Evolutionary conservation across 1,284 basidiomycete genomes (phyloP).

Genomic region (Malassezia pachydermatis): DNA sequence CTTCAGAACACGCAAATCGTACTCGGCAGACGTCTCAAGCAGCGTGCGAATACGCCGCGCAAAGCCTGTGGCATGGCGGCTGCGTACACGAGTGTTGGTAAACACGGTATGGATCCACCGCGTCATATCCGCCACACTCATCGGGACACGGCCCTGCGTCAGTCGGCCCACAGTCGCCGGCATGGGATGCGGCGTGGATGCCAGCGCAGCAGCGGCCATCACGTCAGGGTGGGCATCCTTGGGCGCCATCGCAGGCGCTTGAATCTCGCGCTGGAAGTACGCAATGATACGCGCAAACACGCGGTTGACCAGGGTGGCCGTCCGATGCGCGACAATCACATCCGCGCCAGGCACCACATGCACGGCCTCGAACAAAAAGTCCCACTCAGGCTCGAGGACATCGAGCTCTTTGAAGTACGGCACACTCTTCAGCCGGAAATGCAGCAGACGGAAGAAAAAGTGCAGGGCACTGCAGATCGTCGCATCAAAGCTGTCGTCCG

Average conservation of each 20-base stretch:
- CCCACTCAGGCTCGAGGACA: conserved; percentile 89
- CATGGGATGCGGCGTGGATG: conserved; percentile 10
- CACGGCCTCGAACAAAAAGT: conserved; percentile 85
- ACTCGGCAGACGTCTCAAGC: conserved; percentile 93
- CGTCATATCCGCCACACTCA: conserved; percentile 71
- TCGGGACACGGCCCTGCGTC: conserved; percentile 47
- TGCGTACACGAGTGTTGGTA: conserved; percentile 81
- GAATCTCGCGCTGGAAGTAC: conserved; percentile 87
- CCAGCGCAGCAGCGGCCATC: conserved; percentile 3
- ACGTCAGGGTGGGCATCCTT: conserved; percentile 6
- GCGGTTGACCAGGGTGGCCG: conserved; percentile 43
- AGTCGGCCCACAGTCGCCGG: conserved; percentile 22
- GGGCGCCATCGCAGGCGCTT: conserved; percentile 55
- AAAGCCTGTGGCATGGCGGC: conserved; percentile 86
- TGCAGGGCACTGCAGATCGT: conserved; percentile 78
- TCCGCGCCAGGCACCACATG: conserved; percentile 80
- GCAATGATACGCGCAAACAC: conserved; percentile 64
- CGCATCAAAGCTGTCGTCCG: conserved; percentile 76
- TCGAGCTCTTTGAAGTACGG: conserved; percentile 97
- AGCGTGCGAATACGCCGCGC: conserved; percentile 55
- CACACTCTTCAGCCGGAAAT: conserved; percentile 91
- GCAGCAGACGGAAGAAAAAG: conserved; percentile 85
- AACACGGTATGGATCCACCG: conserved; percentile 87
- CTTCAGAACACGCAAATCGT: conserved; percentile 60
- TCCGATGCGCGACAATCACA: conserved; percentile 62